phyloP scores from a whole-genome alignment of 2,329 filamentous ascomycete species.

The Dichotomopilus funicola region DNA sequence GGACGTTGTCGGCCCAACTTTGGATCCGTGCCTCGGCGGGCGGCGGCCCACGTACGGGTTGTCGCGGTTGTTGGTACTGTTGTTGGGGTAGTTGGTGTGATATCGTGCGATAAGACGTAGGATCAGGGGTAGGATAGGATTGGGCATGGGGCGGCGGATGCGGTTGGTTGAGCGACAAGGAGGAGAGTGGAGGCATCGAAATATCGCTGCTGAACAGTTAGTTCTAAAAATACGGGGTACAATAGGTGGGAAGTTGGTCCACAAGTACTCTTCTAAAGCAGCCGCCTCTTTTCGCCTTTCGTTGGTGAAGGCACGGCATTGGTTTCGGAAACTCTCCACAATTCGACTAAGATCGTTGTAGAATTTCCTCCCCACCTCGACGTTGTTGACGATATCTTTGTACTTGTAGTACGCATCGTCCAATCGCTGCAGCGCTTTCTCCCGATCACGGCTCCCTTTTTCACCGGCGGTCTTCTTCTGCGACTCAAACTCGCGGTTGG shows the following conservation, averaged over 20 bases:
- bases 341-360: conserved; percentile 94
- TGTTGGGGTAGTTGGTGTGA: conserved; percentile 25
- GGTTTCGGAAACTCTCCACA: conserved; percentile 72
- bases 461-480: conserved; percentile 62
- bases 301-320: conserved; percentile 70
- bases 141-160: conserved; percentile 10
- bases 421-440: conserved; percentile 77
- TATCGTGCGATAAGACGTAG: conserved; percentile 23
- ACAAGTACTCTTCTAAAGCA: conserved; percentile 63
- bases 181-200: conserved; percentile 45
- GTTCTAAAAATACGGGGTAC: not conserved
- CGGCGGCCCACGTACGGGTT: conserved; percentile 26
- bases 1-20: conserved; percentile 48
- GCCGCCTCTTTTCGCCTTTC: conserved; percentile 75
- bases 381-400: conserved; percentile 87
- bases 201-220: conserved; percentile 36
- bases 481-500: conserved; percentile 70
- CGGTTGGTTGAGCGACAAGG: conserved; percentile 31
- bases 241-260: not conserved
- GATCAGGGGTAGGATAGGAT: conserved; percentile 16
- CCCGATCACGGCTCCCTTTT: conserved; percentile 62
- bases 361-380: conserved; percentile 88
- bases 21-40: conserved; percentile 47
- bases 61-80: conserved; percentile 26
- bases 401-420: conserved; percentile 94